A percentile compares a stretch with the other conserved stretches of the same genome.
These are phyloP conservation scores for Parachlorella kessleri DNA, from an alignment of 139 green algal genomes.

Conservation along the genomic window DNA sequence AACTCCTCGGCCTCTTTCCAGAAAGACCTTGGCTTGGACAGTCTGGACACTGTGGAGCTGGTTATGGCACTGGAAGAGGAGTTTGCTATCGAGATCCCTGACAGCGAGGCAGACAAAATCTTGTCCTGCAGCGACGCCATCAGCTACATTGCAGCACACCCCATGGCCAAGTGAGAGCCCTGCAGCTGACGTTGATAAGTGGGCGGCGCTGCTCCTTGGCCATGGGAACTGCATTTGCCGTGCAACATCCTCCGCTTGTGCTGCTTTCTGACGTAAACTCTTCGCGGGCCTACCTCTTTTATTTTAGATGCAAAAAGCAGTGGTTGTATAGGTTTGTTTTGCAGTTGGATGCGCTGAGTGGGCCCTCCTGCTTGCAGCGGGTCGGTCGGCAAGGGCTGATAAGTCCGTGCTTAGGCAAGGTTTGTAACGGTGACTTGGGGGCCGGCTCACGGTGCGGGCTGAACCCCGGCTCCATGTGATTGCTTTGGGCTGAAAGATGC, in stretches of 20 bases:
- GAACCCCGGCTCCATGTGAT: no score
- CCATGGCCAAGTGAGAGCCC: conserved; percentile 74
- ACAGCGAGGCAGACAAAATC: conserved; percentile 99
- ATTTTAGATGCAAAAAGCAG: not conserved
- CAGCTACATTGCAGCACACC: conserved; percentile 88
- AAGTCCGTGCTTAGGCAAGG: no score
- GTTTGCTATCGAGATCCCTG: conserved; percentile 98
- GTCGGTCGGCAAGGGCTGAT: no score
- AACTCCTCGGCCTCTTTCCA: conserved; percentile 78
- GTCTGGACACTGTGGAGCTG: conserved; percentile 97
- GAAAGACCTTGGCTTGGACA: conserved; percentile 97
- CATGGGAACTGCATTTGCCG: conserved; percentile 50
- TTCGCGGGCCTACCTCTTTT: no score
- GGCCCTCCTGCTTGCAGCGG: not conserved
- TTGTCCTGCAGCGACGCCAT: conserved; percentile 86
- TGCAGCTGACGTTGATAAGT: not conserved
- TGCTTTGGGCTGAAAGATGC: no score
- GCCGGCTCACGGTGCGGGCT: no score
- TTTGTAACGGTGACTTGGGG: no score
- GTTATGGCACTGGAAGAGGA: conserved; percentile 99
- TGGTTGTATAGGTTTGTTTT: not conserved
- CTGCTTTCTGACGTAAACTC: not conserved
- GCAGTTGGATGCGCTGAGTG: not conserved
- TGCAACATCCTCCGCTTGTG: not conserved
- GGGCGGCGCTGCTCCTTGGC: no score